Base-by-base conservation (phyloP, 257 asterid species). In the Misopates orontium region DNA sequence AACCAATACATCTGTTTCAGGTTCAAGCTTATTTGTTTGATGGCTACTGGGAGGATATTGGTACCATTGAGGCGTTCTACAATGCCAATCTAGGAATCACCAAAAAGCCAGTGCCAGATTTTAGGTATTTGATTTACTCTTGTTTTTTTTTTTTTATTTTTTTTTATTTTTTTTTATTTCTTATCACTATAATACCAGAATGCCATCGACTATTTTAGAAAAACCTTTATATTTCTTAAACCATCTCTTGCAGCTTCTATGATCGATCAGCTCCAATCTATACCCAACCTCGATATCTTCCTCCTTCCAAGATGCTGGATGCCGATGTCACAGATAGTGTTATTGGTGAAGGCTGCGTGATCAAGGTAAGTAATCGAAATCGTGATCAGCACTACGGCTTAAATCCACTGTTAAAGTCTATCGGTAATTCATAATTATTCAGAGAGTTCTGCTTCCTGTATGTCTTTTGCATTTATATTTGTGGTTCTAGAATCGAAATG, bases 21-120 rank as follows among this genome's bases (percentile, higher is more conserved):
- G 98, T 91, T 69, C 98, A 91, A 85, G 98, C 98, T 56, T 85
- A 91, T 79, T 77, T 91, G 73, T 91, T 79, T 73, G 96, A 91
- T 71, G 98, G 98, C 71, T 91, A 91, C 81, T 91, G 96, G 98
- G 98, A 91, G 79, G 98, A 91, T 75, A 91, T 91, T 75, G 98
- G 98, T 67, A 91, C 98, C 16, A 91, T 91, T 73, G 98, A 91
- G 80, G 98, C 98, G 69, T 91, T 91, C 79, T 91, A 91, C 75
- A 91, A 91, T 74, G 98, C 98, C 58, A 91, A 91, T 79, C 78
- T 91, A 44, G 96, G 98, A 52, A 89, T 91, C 70, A 91, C 96
- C 5, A 91, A 91, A 60, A 91, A 89, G 76, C 98, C 98, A 15
- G 79, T 91, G 53, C 98, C 98, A 60, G 98, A 91, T 79, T 91